A percentile compares a stretch with the other conserved stretches of the same genome.
Conservation (phyloP, 2,329 filamentous ascomycete genomes). For the Penicillium freii region DNA sequence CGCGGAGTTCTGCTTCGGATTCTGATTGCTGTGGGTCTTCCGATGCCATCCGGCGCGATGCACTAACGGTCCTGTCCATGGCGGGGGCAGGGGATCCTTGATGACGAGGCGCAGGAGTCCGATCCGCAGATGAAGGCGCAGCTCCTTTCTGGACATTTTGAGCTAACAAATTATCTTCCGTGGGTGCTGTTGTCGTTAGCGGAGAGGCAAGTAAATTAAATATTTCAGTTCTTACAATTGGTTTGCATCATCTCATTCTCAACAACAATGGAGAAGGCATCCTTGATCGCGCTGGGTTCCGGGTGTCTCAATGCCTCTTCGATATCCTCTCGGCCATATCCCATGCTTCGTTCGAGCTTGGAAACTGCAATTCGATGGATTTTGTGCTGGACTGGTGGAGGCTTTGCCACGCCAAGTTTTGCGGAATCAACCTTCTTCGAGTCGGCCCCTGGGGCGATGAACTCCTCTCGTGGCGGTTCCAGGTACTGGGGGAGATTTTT, state of each 20-base stretch:
- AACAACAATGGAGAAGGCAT: conserved; percentile 95
- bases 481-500: conserved; percentile 84
- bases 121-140: conserved; percentile 32
- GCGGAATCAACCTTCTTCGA: conserved; percentile 83
- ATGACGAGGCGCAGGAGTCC: conserved; percentile 19
- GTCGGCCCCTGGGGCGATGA: conserved; percentile 89
- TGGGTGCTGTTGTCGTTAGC: conserved; percentile 32
- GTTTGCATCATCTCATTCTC: conserved; percentile 97
- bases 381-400: conserved; percentile 77
- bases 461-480: conserved; percentile 82
- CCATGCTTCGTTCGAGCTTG: conserved; percentile 97
- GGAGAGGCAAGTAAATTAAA: background rate
- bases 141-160: conserved; percentile 22
- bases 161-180: conserved; percentile 36
- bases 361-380: conserved; percentile 89
- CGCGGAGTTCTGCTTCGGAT: conserved; percentile 50
- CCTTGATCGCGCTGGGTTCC: conserved; percentile 96
- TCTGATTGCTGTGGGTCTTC: conserved; percentile 28
- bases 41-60: conserved; percentile 26
- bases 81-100: conserved; percentile 21
- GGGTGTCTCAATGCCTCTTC: conserved; percentile 88
- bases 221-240: conserved; percentile 66
- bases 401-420: conserved; percentile 75
- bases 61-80: conserved; percentile 26
- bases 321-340: conserved; percentile 91